Evolutionary conservation across 2,329 filamentous ascomycete genomes (phyloP), one percentile per base, ranked within the genome.

Genomic region (Aphanoascus verrucosus): DNA sequence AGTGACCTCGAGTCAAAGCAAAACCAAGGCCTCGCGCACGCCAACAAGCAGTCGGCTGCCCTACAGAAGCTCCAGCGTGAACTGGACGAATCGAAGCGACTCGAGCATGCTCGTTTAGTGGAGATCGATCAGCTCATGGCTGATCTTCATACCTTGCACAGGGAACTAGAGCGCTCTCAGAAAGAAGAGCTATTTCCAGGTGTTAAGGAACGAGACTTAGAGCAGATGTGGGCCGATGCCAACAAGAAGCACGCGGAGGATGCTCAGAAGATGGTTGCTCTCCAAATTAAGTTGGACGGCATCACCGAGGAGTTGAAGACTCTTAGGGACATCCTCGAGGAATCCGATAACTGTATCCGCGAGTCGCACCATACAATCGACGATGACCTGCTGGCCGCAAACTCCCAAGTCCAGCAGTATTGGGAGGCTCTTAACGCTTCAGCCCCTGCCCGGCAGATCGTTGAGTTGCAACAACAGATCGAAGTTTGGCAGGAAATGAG

Each of bases 401-500:
- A 41, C 5, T 11, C 19, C 31, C 38, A 46, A 42, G 41, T 52
- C 50, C n/a, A 38, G 31, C 14, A 46, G 8, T 41, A 41, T 14
- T 9, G 38, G 28, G 34, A 17, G 11, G 42, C 15, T 15, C 12
- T 52, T 23, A 31, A 34, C 32, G 15, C 41, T 28, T 52, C 50
- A 12, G 19, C 46, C 8, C 41, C 50, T 32, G 5, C 20, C 8
- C 49, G 40, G 19, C 32, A 19, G 49, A 48, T 55, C 42, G 31
- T 38, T 12, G 54, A 55, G 38, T 28, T 55, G 9, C n/a, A 38
- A 32, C 35, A 17, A n/a, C 19, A 40, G 37, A 15, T 47, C 17
- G 17, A 51, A 41, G 34, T 52, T 20, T 46, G 45, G 50, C 41
- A 14, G 5, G 14, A 8, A 4, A 52, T 52, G 41, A 52, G 50